Evolutionary conservation across 345 rosid species (phyloP).

Genomic region (Microthlaspi erraticum): DNA sequence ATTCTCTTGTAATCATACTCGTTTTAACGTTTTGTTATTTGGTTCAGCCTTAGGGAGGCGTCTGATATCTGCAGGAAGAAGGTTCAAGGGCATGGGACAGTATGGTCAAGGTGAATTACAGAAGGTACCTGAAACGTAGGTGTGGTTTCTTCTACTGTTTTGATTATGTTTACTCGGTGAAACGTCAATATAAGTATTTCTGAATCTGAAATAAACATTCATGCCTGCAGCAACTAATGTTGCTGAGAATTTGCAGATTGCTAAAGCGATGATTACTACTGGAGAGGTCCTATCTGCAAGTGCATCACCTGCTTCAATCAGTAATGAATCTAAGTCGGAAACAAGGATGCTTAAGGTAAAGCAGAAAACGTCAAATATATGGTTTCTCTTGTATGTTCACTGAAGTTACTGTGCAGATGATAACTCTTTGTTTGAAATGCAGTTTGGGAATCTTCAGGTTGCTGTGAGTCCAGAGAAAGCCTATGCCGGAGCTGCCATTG

Average conservation of each 20-base stretch:
- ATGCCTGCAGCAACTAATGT: conserved; percentile 12
- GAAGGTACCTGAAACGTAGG: conserved; percentile 57
- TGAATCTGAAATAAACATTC: no score
- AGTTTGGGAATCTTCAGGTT: conserved; percentile 97
- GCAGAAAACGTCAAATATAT: neutral
- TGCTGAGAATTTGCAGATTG: conserved; percentile 57
- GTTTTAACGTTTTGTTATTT: conserved; percentile 39
- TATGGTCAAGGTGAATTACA: conserved; percentile 91
- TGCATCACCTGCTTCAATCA: conserved; percentile 44
- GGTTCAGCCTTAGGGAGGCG: conserved; percentile 86
- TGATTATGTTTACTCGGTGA: conserved; percentile 3
- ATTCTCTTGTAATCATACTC: conserved; percentile 37
- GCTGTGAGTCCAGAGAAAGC: conserved; percentile 75
- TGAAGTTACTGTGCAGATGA: neutral
- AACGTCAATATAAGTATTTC: conserved; percentile 1
- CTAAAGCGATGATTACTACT: conserved; percentile 70
- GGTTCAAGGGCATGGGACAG: conserved; percentile 91
- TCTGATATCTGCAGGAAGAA: conserved; percentile 76
- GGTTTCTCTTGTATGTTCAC: neutral
- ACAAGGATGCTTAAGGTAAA: conserved; percentile 77
- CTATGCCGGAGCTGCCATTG: conserved; percentile 72
- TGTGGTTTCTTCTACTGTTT: conserved; percentile 32
- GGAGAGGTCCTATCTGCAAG: conserved; percentile 68
- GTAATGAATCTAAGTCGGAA: conserved; percentile 52
- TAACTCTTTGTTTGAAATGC: conserved; percentile 29